phyloP scores from a whole-genome alignment of 768 basidiomycete species.

The Boletus rubropictus region DNA sequence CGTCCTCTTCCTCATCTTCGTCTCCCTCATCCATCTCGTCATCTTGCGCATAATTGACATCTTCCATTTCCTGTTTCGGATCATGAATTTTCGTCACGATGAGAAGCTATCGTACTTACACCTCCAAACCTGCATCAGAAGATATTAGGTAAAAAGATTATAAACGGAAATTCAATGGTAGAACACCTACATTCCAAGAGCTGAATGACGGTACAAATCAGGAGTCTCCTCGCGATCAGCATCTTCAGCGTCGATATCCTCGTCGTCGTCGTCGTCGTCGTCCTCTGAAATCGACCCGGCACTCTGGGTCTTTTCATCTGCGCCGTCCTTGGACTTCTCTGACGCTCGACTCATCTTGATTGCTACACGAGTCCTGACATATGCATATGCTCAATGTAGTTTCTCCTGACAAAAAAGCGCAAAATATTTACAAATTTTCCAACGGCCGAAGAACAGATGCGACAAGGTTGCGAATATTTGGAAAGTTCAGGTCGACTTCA shows the following conservation, averaged over 20 bases:
- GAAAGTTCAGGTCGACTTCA: conserved; percentile 94
- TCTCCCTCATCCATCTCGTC: conserved; percentile 80
- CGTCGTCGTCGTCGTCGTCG: conserved; percentile 46
- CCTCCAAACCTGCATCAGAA: conserved; percentile 55
- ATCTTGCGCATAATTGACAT: conserved; percentile 57
- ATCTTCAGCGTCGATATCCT: conserved; percentile 54
- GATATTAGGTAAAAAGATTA: conserved; percentile 8
- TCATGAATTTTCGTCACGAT: conserved; percentile 14
- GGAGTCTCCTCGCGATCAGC: conserved; percentile 73
- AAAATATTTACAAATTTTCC: conserved; percentile 69
- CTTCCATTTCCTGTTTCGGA: conserved; percentile 72
- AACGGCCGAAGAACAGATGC: conserved; percentile 83
- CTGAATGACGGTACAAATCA: conserved; percentile 93
- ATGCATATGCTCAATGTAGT: conserved; percentile 9
- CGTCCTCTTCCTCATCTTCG: conserved; percentile 77
- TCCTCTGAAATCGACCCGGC: conserved; percentile 42
- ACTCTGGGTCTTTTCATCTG: conserved; percentile 42
- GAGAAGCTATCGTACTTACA: conserved; percentile 42
- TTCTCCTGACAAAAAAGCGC: not conserved
- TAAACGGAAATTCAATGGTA: not conserved
- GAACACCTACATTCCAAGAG: conserved; percentile 77
- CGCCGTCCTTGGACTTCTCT: conserved; percentile 54
- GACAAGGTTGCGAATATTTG: conserved; percentile 81
- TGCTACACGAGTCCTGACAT: conserved; percentile 89
- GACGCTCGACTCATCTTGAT: conserved; percentile 92